phyloP scores from a whole-genome alignment of 1,284 basidiomycete genomes.

The Ustilago hordei region DNA sequence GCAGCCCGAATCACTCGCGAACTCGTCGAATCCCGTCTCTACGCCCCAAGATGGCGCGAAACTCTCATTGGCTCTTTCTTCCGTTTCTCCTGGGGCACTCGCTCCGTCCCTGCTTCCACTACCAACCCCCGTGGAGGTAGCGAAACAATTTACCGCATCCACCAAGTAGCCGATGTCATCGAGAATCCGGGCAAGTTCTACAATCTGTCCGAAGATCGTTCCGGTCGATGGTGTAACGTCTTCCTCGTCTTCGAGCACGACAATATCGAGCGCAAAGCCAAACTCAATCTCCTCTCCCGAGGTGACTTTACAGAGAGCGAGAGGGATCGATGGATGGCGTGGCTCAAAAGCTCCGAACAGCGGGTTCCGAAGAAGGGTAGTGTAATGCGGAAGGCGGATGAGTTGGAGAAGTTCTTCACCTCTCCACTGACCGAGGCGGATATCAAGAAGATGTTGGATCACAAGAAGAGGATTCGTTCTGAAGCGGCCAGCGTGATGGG shows the following conservation, averaged over 20 bases:
- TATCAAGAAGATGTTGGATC: constrained; percentile 50
- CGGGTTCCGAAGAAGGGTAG: constrained; percentile 32
- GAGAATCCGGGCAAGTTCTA: constrained; percentile 77
- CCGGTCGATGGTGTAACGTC: constrained; percentile 58
- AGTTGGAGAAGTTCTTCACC: constrained; percentile 54
- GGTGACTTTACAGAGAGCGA: constrained; percentile 53
- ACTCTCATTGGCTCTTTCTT: constrained; percentile 77
- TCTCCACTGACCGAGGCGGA: constrained; percentile 58
- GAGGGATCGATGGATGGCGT: constrained; percentile 54
- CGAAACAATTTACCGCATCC: constrained; percentile 82
- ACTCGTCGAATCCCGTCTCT: constrained; percentile 76
- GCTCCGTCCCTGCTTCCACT: constrained; percentile 70
- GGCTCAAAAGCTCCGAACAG: constrained; percentile 15
- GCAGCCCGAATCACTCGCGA: constrained; percentile 77
- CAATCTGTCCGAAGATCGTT: constrained; percentile 74
- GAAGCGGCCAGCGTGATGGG: constrained; percentile 44
- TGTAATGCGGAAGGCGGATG: constrained; percentile 46
- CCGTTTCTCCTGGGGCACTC: constrained; percentile 60
- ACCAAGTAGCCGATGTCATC: constrained; percentile 77
- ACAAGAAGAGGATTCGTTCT: constrained; percentile 43
- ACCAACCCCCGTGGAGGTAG: constrained; percentile 71
- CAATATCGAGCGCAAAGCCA: constrained; percentile 44
- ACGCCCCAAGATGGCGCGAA: constrained; percentile 81
- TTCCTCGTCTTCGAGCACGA: constrained; percentile 53
- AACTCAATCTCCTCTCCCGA: constrained; percentile 41